Evolutionary conservation across 768 basidiomycete species (phyloP).

Genomic region (Wakefieldia striispora): DNA sequence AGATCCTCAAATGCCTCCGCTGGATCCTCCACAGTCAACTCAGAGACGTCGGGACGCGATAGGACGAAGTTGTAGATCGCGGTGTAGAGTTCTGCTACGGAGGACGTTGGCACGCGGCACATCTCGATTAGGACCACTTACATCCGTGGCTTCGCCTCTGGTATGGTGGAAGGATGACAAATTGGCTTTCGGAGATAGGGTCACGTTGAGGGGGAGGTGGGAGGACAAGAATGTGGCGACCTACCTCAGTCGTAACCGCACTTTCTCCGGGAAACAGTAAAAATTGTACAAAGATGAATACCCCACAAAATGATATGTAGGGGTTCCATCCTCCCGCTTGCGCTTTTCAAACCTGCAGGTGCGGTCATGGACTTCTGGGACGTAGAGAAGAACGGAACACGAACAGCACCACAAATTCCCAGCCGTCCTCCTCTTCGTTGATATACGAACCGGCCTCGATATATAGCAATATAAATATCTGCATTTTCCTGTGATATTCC

Average conservation of each 20-base stretch:
- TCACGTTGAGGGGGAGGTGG: neutral
- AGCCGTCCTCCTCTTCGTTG: constrained; percentile 86
- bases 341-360: constrained; percentile 77
- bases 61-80: constrained; percentile 80
- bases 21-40: constrained; percentile 96
- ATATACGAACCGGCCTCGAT: constrained; percentile 97
- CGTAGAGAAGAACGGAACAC: constrained; percentile 29
- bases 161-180: constrained; percentile 88
- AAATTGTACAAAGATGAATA: constrained; percentile 96
- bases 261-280: constrained; percentile 91
- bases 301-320: constrained; percentile 88
- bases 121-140: constrained; percentile 37
- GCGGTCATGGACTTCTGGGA: constrained; percentile 2
- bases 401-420: constrained; percentile 90
- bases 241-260: constrained; percentile 83
- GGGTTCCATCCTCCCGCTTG: constrained; percentile 52
- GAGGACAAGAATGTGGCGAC: constrained; percentile 12
- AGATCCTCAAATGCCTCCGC: constrained; percentile 98
- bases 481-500: constrained; percentile 91
- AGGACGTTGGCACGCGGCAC: neutral
- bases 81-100: constrained; percentile 78
- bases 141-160: constrained; percentile 90
- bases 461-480: constrained; percentile 90
- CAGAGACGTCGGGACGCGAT: constrained; percentile 67
- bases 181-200: constrained; percentile 62